These are phyloP conservation scores for Lyophyllum semitale DNA, from an alignment of 768 basidiomycete species.

Conservation along the genomic window DNA sequence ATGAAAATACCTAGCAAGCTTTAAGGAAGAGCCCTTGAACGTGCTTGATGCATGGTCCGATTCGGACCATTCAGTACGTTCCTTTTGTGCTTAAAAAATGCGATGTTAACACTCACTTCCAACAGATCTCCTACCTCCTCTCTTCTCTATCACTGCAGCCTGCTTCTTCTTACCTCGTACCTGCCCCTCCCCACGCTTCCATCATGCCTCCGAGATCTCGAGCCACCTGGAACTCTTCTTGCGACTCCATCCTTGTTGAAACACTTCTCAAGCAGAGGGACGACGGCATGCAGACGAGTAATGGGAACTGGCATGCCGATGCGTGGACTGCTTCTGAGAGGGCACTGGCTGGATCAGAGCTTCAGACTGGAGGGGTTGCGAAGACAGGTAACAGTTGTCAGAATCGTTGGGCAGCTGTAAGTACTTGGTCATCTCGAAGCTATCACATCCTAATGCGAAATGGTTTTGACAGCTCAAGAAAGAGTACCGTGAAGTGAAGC, in stretches of 20 bases:
- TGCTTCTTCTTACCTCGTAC: too few species aligned
- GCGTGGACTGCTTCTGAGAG: constrained; percentile 5
- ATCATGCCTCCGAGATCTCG: background rate
- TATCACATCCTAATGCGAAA: background rate
- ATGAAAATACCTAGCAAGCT: too few species aligned
- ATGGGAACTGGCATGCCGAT: constrained; percentile 3
- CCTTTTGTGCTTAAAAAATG: too few species aligned
- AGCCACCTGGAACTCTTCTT: constrained; percentile 15
- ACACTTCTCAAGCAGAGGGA: constrained; percentile 12
- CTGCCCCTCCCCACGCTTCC: too few species aligned
- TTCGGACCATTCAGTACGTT: too few species aligned
- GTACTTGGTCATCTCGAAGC: background rate
- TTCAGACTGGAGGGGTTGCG: background rate
- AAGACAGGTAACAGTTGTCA: constrained; percentile 8
- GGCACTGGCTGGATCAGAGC: background rate
- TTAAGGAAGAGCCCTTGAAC: too few species aligned
- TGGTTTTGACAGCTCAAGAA: constrained; percentile 13
- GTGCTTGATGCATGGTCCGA: too few species aligned
- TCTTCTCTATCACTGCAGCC: too few species aligned
- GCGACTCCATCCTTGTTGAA: constrained; percentile 20
- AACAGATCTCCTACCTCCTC: too few species aligned
- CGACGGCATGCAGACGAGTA: constrained; percentile 8
- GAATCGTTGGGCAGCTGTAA: background rate
- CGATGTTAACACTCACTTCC: too few species aligned
- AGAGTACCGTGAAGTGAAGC: constrained; percentile 14